Evolutionary conservation across 768 basidiomycete species (phyloP).

Genomic region (Suillus tomentosus): DNA sequence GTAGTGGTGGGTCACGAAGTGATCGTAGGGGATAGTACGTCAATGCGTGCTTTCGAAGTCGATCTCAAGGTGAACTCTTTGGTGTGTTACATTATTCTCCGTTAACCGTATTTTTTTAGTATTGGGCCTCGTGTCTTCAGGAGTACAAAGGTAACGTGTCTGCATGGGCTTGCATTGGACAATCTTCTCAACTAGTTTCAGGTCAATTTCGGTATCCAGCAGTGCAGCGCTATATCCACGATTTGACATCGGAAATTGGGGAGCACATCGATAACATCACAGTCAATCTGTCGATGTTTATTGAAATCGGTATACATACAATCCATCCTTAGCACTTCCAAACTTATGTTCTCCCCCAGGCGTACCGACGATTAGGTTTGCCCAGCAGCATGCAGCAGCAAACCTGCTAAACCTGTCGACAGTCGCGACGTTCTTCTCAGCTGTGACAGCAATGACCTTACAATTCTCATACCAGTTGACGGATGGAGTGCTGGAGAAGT

Average conservation of each 20-base stretch:
- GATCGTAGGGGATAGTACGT: no score
- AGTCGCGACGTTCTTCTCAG: conserved; percentile 57
- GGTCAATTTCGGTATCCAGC: conserved; percentile 55
- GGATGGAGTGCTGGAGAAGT: conserved; percentile 38
- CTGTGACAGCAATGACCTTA: conserved; percentile 52
- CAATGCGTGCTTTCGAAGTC: conserved; percentile 50
- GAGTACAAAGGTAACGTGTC: conserved; percentile 44
- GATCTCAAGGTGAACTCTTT: conserved; percentile 47
- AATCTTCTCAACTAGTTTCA: conserved; percentile 22
- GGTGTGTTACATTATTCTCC: conserved; percentile 2
- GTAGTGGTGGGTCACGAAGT: no score
- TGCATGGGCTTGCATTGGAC: background rate
- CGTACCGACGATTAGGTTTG: conserved; percentile 56
- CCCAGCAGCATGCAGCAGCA: conserved; percentile 51
- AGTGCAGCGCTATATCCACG: conserved; percentile 57
- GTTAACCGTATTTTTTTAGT: conserved; percentile 32
- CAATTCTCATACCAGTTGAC: conserved; percentile 46
- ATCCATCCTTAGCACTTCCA: background rate
- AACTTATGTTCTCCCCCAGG: conserved; percentile 30
- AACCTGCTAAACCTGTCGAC: conserved; percentile 54
- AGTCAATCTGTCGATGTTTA: conserved; percentile 50
- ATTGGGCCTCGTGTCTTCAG: conserved; percentile 54
- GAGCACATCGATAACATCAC: conserved; percentile 56
- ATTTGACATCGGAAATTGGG: conserved; percentile 51
- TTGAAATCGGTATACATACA: conserved; percentile 46